Percentiles rank a stretch among this genome's conserved stretches.
Evolutionary conservation across 2,329 filamentous ascomycete species (phyloP).

Genomic region (Penicillium verrucosum): DNA sequence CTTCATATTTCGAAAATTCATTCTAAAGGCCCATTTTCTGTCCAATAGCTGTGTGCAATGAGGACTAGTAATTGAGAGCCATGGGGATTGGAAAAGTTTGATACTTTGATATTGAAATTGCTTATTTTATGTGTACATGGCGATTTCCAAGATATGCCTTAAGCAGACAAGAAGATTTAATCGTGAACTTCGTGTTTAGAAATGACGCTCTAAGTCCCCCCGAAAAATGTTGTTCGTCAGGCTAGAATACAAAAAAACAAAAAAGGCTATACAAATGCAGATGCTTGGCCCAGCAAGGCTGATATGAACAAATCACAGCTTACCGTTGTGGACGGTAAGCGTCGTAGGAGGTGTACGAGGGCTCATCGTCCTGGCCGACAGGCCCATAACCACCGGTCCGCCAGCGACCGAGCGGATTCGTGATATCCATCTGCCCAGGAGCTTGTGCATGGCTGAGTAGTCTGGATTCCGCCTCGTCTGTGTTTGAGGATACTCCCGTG

Average conservation of each 20-base stretch:
- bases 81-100: background rate
- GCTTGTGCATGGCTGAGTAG: constrained; percentile 39
- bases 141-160: background rate
- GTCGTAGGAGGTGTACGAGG: constrained; percentile 35
- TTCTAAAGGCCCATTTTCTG: no score
- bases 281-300: background rate
- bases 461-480: constrained; percentile 41
- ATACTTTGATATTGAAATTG: background rate
- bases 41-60: no score
- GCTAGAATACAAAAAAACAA: background rate
- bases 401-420: constrained; percentile 34
- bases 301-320: constrained; percentile 13
- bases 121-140: background rate
- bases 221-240: background rate
- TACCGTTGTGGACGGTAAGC: constrained; percentile 29
- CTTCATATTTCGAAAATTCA: background rate
- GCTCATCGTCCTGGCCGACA: constrained; percentile 35
- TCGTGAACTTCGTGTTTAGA: constrained; percentile 9
- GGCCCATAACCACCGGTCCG: constrained; percentile 37
- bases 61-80: background rate
- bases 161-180: background rate
- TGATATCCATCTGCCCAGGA: constrained; percentile 22
- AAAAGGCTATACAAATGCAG: background rate
- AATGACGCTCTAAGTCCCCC: constrained; percentile 5
- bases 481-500: constrained; percentile 33